phyloP scores from a whole-genome alignment of 108 stramenopile genomes.

The Skeletonema marinoi region DNA sequence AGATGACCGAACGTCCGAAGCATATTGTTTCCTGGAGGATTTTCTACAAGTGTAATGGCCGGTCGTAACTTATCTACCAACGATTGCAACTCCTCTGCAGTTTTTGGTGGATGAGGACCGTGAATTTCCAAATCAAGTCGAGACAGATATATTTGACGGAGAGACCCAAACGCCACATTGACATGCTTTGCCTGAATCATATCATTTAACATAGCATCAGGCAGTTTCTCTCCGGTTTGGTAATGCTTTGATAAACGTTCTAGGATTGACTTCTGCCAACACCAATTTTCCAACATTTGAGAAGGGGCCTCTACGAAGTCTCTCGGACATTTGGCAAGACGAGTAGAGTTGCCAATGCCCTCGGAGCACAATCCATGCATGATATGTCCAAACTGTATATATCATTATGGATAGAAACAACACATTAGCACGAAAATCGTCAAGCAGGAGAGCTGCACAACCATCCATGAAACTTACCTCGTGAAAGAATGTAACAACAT shows the following conservation, averaged over 20 bases:
- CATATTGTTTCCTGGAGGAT: conserved; percentile 49
- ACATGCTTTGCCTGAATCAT: conserved; percentile 53
- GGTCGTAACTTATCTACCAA: conserved; percentile 49
- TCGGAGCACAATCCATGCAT: conserved; percentile 48
- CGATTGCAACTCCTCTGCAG: conserved; percentile 38
- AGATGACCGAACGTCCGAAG: conserved; percentile 51
- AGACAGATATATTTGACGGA: conserved; percentile 47
- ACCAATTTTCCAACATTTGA: conserved; percentile 55
- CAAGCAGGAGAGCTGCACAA: neutral
- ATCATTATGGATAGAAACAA: neutral
- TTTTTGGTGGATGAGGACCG: conserved; percentile 27
- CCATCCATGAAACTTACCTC: conserved; percentile 1
- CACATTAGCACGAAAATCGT: neutral
- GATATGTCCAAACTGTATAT: conserved; percentile 32
- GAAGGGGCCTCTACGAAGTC: conserved; percentile 59
- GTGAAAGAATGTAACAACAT: conserved; percentile 50
- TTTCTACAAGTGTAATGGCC: conserved; percentile 36
- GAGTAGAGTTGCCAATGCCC: conserved; percentile 40
- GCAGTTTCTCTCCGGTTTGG: conserved; percentile 36
- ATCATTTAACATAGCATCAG: conserved; percentile 28
- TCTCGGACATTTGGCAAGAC: conserved; percentile 41
- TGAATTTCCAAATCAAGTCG: conserved; percentile 50
- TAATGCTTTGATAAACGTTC: conserved; percentile 48
- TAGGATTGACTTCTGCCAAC: conserved; percentile 36
- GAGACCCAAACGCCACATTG: conserved; percentile 25